Percentiles rank a stretch among this genome's conserved stretches.
Conservation (phyloP, 805 yeast species). For the Yamadazyma olivae region DNA sequence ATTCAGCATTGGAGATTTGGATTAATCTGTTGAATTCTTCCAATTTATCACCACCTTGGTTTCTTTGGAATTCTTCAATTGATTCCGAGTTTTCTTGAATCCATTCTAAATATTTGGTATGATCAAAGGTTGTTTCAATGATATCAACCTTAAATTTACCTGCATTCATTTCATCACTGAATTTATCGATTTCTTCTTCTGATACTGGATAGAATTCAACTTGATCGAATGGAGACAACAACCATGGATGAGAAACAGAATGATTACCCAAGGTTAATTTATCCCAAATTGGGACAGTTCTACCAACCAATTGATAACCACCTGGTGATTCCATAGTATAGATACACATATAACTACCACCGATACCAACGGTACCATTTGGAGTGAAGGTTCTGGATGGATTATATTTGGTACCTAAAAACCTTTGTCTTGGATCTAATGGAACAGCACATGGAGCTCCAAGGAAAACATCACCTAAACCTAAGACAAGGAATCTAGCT, state of each 20-base stretch:
- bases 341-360: slow-evolving; percentile 98
- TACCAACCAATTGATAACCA: slow-evolving; percentile 94
- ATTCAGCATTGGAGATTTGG: slow-evolving; percentile 74
- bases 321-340: slow-evolving; percentile 99
- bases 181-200: slow-evolving; percentile 74
- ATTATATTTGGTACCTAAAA: slow-evolving; percentile 90
- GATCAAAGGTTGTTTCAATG: slow-evolving; percentile 78
- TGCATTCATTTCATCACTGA: slow-evolving; percentile 70
- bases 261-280: slow-evolving; percentile 76
- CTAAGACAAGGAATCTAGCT: slow-evolving; percentile 89
- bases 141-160: slow-evolving; percentile 78
- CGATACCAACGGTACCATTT: slow-evolving; percentile 95
- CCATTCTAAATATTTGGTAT: slow-evolving; percentile 75
- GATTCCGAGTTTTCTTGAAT: slow-evolving; percentile 67
- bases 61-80: slow-evolving; percentile 62
- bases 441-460: slow-evolving; percentile 99
- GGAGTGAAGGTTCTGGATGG: slow-evolving; percentile 97
- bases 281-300: slow-evolving; percentile 98
- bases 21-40: slow-evolving; percentile 84
- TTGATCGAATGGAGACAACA: slow-evolving; percentile 89
- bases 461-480: slow-evolving; percentile 94
- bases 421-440: slow-evolving; percentile 91
- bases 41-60: slow-evolving; percentile 76
- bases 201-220: slow-evolving; percentile 90
- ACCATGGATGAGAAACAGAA: slow-evolving; percentile 69